Evolutionary conservation across 495 filamentous ascomycete genomes (phyloP).

Genomic region (Aspergillus leporis): DNA sequence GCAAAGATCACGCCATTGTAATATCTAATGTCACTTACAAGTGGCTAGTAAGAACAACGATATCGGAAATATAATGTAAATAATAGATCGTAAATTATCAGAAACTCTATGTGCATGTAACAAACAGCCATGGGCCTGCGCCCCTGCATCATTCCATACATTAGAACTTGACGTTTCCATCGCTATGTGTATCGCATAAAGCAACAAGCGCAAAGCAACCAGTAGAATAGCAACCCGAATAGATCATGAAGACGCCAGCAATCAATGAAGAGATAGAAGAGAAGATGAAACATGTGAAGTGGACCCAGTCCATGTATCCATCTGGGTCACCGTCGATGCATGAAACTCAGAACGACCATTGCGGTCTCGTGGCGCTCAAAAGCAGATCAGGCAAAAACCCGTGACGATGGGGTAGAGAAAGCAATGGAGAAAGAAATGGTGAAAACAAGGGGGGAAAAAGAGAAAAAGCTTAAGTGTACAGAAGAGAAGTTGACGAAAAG

Average conservation of each 20-base stretch:
- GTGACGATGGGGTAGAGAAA: background rate
- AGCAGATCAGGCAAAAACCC: background rate
- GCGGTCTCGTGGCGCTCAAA: constrained; percentile 7
- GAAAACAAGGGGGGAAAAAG: constrained; percentile 1
- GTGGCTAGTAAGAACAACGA: background rate
- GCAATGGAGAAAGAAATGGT: constrained; percentile 1
- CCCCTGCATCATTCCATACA: constrained; percentile 8
- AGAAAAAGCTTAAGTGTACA: background rate
- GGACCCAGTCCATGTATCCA: background rate
- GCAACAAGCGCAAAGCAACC: background rate
- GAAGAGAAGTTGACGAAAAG: constrained; percentile 9
- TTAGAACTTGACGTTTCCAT: constrained; percentile 1
- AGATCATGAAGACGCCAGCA: background rate
- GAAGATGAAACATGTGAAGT: background rate
- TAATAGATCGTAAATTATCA: constrained; percentile 9
- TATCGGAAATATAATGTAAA: background rate
- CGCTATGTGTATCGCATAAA: constrained; percentile 3
- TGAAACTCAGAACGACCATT: background rate
- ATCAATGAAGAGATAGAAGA: background rate
- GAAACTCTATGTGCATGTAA: constrained; percentile 8
- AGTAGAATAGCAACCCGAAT: constrained; percentile 7
- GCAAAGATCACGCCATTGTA: too few species aligned
- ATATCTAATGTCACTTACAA: too few species aligned
- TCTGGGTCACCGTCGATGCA: background rate
- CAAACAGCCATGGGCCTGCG: background rate